Conservation (phyloP, 441 rosid genomes). For the Aleurites moluccanus region DNA sequence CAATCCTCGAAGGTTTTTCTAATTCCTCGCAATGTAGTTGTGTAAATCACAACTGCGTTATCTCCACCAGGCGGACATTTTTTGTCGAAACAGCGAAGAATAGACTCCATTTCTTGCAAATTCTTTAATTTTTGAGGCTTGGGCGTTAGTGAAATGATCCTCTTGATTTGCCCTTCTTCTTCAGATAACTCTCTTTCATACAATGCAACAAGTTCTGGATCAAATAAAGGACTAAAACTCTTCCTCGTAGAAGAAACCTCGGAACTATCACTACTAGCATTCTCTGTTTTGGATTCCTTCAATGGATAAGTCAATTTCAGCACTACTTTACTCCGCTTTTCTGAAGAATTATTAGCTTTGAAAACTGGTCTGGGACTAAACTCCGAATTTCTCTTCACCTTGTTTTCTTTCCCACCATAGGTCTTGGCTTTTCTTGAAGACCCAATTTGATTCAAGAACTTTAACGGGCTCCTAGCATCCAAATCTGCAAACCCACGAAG, state of each 20-base stretch:
- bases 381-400: conserved; percentile 36
- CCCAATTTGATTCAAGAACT: conserved; percentile 56
- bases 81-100: conserved; percentile 42
- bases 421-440: conserved; percentile 77
- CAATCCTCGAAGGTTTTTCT: conserved; percentile 92
- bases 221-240: conserved; percentile 72
- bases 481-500: conserved; percentile 44
- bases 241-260: conserved; percentile 39
- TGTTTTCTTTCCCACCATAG: conserved; percentile 84
- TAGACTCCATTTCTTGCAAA: conserved; percentile 31
- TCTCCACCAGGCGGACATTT: conserved; percentile 80
- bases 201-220: conserved; percentile 76
- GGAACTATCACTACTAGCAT: conserved; percentile 25
- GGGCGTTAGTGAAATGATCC: conserved; percentile 52
- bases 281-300: conserved; percentile 38
- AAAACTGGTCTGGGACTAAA: conserved; percentile 58
- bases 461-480: conserved; percentile 62
- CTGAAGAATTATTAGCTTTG: conserved; percentile 38
- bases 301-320: conserved; percentile 56
- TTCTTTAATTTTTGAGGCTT: conserved; percentile 32
- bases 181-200: conserved; percentile 61
- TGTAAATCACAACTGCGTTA: conserved; percentile 71
- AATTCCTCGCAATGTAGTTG: conserved; percentile 79
- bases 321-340: conserved; percentile 47
- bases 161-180: conserved; percentile 71